Conservation (phyloP, 2,329 filamentous ascomycete species). For the Pseudomassariella vexata region DNA sequence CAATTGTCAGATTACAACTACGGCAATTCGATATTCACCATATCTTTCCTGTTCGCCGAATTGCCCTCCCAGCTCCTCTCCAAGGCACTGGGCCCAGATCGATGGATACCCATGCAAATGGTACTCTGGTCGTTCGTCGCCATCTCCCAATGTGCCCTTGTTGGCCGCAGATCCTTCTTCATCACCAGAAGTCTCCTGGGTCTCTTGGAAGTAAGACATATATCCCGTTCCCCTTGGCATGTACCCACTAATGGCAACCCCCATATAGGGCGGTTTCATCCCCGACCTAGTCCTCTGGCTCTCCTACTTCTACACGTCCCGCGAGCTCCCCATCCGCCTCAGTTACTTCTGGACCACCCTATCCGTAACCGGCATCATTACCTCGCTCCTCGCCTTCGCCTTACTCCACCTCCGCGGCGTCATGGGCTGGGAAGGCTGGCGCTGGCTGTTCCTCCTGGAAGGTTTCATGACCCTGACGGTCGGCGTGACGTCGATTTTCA, state of each 20-base stretch:
- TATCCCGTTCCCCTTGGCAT: too few relatives aligned
- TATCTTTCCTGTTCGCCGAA: conserved; percentile 51
- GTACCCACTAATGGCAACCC: not conserved
- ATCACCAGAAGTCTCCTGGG: conserved; percentile 5
- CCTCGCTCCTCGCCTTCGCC: conserved; percentile 29
- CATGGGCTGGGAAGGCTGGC: conserved; percentile 31
- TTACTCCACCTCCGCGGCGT: conserved; percentile 31
- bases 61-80: conserved; percentile 55
- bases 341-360: conserved; percentile 32
- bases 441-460: conserved; percentile 51
- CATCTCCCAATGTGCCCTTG: conserved; percentile 19
- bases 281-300: conserved; percentile 27
- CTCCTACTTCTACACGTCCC: conserved; percentile 27
- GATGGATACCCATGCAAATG: conserved; percentile 26
- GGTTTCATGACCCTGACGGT: conserved; percentile 42
- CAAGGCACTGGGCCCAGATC: conserved; percentile 38
- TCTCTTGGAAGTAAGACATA: conserved; percentile 19
- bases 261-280: conserved; percentile 27
- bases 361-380: conserved; percentile 25
- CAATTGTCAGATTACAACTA: conserved; percentile 37
- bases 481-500: conserved; percentile 44
- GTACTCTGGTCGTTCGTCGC: conserved; percentile 25
- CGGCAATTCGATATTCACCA: conserved; percentile 48
- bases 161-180: conserved; percentile 12
- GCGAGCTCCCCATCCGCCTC: conserved; percentile 31